These are phyloP conservation scores for Penicillium sp. DNA, from an alignment of 2,329 filamentous ascomycete species.

Conservation along the genomic window DNA sequence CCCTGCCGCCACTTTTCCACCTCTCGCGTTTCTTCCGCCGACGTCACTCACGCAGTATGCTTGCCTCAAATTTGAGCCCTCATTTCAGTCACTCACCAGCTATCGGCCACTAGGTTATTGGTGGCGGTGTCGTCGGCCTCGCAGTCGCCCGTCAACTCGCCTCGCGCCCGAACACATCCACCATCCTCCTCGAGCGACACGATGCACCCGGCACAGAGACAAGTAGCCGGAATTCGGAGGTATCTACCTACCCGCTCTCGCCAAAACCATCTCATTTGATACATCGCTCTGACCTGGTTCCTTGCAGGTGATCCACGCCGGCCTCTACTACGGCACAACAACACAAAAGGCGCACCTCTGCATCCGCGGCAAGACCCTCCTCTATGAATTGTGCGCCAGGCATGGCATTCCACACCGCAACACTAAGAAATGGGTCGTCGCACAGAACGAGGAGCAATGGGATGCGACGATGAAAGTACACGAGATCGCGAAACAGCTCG, in stretches of 20 bases:
- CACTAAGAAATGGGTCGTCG: slow-evolving; percentile 93
- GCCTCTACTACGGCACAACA: slow-evolving; percentile 80
- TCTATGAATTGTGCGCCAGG: slow-evolving; percentile 77
- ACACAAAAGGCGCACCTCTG: slow-evolving; percentile 86
- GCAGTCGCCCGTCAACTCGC: slow-evolving; percentile 77
- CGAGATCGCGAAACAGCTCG: slow-evolving; percentile 57
- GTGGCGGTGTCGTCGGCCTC: slow-evolving; percentile 77
- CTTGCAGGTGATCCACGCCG: slow-evolving; percentile 87
- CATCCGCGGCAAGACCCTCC: slow-evolving; percentile 72
- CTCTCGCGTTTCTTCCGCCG: slow-evolving; percentile 48
- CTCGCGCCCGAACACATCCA: slow-evolving; percentile 62
- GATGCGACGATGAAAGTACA: slow-evolving; percentile 60
- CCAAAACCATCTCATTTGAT: too few species aligned
- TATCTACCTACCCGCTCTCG: slow-evolving; percentile 31
- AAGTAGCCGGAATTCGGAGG: slow-evolving; percentile 86
- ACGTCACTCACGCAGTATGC: slow-evolving; percentile 66
- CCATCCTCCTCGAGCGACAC: slow-evolving; percentile 82
- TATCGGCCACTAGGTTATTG: slow-evolving; percentile 58
- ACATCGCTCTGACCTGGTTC: not conserved
- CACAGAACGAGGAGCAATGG: slow-evolving; percentile 75
- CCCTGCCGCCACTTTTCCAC: slow-evolving; percentile 48
- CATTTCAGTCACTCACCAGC: not conserved
- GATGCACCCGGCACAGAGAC: slow-evolving; percentile 79
- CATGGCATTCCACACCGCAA: slow-evolving; percentile 72
- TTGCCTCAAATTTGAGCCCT: not conserved